Evolutionary conservation across 2,329 filamentous ascomycete genomes (phyloP).

Genomic region (Biscogniauxia mediterranea): DNA sequence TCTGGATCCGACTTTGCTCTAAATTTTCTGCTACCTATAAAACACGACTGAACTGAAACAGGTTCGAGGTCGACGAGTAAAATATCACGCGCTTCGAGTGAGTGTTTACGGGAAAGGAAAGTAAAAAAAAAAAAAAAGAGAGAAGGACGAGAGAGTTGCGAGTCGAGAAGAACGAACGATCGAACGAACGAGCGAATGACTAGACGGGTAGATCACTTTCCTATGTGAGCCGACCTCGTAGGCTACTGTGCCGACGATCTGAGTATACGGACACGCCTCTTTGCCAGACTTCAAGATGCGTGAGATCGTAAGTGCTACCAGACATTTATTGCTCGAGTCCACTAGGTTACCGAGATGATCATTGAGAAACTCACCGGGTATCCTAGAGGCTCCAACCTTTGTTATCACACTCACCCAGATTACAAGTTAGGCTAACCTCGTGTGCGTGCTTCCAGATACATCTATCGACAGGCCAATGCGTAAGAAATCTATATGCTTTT

Average conservation of each 20-base stretch:
- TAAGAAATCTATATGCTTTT: constrained; percentile 52
- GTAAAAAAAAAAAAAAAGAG: not conserved
- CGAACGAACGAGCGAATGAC: not conserved
- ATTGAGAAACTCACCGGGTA: too few relatives aligned
- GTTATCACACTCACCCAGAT: constrained; percentile 20
- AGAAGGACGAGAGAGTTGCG: not conserved
- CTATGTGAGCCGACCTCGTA: not conserved
- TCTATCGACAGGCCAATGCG: constrained; percentile 99
- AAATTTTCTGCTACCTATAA: not conserved
- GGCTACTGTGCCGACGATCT: not conserved
- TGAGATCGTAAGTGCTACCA: constrained; percentile 63
- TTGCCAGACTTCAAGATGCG: constrained; percentile 57
- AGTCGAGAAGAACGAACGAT: too few relatives aligned
- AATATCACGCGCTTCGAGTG: too few relatives aligned
- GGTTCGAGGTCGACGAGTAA: too few relatives aligned
- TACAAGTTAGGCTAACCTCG: constrained; percentile 49
- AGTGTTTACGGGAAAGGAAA: too few relatives aligned
- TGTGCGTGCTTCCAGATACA: constrained; percentile 70
- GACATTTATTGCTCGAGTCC: not conserved
- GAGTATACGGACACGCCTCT: not conserved
- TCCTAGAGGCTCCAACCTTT: constrained; percentile 1
- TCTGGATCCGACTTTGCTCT: too few relatives aligned
- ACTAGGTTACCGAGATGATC: too few relatives aligned
- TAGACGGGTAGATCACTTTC: not conserved
- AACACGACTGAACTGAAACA: too few relatives aligned